Percentiles rank a stretch among this genome's conserved stretches.
Conservation (phyloP, 2,329 filamentous ascomycete genomes). For the Sporothrix mexicana region DNA sequence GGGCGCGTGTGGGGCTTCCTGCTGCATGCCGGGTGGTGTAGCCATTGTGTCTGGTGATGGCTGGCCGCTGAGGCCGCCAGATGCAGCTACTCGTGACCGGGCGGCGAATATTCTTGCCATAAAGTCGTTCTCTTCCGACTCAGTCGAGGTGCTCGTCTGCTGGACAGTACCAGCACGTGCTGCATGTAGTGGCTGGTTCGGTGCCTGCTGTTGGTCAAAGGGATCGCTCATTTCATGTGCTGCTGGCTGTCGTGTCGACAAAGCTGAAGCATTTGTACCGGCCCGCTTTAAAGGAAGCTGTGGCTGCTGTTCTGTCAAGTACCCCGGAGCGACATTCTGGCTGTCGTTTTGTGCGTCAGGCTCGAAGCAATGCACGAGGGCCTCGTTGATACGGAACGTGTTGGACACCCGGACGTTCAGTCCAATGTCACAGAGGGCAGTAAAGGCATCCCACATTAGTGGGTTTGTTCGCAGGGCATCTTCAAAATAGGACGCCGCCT, state of each 20-base stretch:
- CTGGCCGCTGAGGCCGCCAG: slow-evolving; percentile 47
- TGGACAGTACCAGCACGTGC: background rate
- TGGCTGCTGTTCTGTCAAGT: slow-evolving; percentile 45
- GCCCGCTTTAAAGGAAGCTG: slow-evolving; percentile 29
- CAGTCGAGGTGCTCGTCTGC: slow-evolving; percentile 35
- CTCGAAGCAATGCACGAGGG: slow-evolving; percentile 56
- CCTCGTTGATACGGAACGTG: slow-evolving; percentile 77
- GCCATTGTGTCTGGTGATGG: slow-evolving; percentile 61
- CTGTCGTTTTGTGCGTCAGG: slow-evolving; percentile 44
- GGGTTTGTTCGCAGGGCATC: slow-evolving; percentile 88
- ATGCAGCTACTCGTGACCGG: slow-evolving; percentile 53
- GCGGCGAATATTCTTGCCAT: slow-evolving; percentile 62
- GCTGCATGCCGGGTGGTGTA: slow-evolving; percentile 60
- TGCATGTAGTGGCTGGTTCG: slow-evolving; percentile 26
- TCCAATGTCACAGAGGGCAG: slow-evolving; percentile 84
- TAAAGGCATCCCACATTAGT: slow-evolving; percentile 98
- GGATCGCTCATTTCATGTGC: slow-evolving; percentile 54
- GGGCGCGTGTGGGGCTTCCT: slow-evolving; percentile 60
- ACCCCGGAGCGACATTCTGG: slow-evolving; percentile 43
- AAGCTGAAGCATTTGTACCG: slow-evolving; percentile 49
- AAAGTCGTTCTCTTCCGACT: slow-evolving; percentile 59
- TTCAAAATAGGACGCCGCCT: slow-evolving; percentile 84
- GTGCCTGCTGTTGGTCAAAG: slow-evolving; percentile 54
- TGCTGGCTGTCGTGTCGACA: slow-evolving; percentile 40
- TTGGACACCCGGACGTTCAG: slow-evolving; percentile 81